Percentiles rank a stretch among this genome's conserved stretches.
Evolutionary conservation across 495 filamentous ascomycete species (phyloP).

Genomic region (Penicillium cosmopolitanum): DNA sequence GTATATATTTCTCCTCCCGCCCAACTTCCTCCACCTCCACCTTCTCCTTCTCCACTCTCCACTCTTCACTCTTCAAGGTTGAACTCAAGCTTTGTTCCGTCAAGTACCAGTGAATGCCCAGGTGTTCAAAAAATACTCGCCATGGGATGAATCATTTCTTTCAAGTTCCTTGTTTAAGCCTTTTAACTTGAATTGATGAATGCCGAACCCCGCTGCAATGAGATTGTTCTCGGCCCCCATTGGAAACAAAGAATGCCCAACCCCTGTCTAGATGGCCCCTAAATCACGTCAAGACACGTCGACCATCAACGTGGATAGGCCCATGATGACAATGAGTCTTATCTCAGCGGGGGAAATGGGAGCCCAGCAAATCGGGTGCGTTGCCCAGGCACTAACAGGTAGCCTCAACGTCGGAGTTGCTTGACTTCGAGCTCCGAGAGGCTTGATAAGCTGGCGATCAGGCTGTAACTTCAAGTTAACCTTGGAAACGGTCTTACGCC

Average conservation of each 20-base stretch:
- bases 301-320: slow-evolving; percentile 5
- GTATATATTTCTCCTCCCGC: too few relatives aligned
- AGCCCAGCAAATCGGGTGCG: not conserved
- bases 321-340: not conserved
- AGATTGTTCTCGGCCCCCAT: not conserved
- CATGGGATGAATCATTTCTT: not conserved
- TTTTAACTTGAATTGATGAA: not conserved
- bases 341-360: not conserved
- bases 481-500: not conserved
- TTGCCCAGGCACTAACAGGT: not conserved
- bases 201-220: not conserved
- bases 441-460: not conserved
- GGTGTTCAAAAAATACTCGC: too few relatives aligned
- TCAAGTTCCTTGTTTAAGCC: not conserved
- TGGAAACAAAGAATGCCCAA: slow-evolving; percentile 1
- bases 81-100: too few relatives aligned
- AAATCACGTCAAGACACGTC: not conserved
- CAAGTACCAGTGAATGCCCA: too few relatives aligned
- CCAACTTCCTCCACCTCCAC: too few relatives aligned
- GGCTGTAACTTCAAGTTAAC: not conserved
- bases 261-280: not conserved
- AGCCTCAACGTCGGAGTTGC: not conserved
- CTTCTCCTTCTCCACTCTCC: too few relatives aligned
- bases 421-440: not conserved
- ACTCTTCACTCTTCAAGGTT: too few relatives aligned